A percentile compares a stretch with the other conserved stretches of the same genome.
These are phyloP conservation scores for Mucor sp. DNA, from an alignment of 371 early-diverging fungal species.

Conservation along the genomic window DNA sequence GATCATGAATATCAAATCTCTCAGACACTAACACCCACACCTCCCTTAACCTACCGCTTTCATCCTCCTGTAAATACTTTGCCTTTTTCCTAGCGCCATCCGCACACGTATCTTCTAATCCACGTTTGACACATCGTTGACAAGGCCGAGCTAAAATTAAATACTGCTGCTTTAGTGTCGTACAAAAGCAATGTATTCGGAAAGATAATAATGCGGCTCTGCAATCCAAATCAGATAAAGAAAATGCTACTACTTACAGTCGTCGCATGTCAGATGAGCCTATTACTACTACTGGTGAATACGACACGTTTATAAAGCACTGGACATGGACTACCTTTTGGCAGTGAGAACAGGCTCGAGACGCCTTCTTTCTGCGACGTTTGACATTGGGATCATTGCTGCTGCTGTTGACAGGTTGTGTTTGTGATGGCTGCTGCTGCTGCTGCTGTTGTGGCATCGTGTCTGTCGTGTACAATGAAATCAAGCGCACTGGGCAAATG, in stretches of 20 bases:
- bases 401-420: background rate
- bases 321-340: conserved; percentile 28
- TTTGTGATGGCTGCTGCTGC: background rate
- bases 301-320: background rate
- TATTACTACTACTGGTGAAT: background rate
- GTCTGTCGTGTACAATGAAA: background rate
- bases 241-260: conserved; percentile 41
- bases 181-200: background rate
- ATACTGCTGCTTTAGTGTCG: background rate
- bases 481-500: background rate
- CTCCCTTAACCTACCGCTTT: conserved; percentile 30
- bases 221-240: background rate
- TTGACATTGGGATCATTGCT: background rate
- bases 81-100: conserved; percentile 83
- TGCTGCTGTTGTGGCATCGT: background rate
- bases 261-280: conserved; percentile 65
- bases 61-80: conserved; percentile 73
- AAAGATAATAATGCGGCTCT: conserved; percentile 4
- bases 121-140: conserved; percentile 74
- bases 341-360: conserved; percentile 45
- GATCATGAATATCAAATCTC: background rate
- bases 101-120: conserved; percentile 64
- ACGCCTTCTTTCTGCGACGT: conserved; percentile 19
- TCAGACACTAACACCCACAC: too few species aligned
- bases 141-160: conserved; percentile 67